These are phyloP conservation scores for Coemansia sp. DNA, from an alignment of 192 early-diverging fungal genomes.

Conservation along the genomic window DNA sequence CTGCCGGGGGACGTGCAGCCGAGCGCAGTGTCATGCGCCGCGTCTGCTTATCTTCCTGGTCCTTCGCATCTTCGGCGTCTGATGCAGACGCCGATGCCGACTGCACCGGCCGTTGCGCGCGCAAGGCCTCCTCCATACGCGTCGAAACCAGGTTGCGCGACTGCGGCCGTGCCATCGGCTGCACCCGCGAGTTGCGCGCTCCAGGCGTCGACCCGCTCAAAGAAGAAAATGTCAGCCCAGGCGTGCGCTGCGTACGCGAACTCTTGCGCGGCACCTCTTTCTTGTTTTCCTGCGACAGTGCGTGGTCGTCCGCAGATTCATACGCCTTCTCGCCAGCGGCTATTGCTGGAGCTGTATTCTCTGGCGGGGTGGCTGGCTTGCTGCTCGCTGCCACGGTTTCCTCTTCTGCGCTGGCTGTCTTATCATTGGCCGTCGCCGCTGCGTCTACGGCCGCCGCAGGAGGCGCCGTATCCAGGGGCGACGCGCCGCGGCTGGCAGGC, in stretches of 20 bases:
- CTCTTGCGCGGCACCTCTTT: neutral
- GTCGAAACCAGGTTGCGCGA: constrained; percentile 36
- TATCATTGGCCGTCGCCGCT: constrained; percentile 1
- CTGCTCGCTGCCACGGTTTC: constrained; percentile 4
- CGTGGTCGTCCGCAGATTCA: constrained; percentile 2
- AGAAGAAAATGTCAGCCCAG: constrained; percentile 47
- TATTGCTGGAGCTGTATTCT: neutral
- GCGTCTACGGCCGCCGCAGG: neutral
- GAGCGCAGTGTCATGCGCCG: constrained; percentile 50
- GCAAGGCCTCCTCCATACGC: constrained; percentile 52
- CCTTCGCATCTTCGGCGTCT: neutral
- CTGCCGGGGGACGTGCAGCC: constrained; percentile 7
- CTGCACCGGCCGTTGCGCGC: constrained; percentile 21
- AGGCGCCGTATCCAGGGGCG: constrained; percentile 8
- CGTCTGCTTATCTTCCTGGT: constrained; percentile 4
- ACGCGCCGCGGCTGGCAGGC: constrained; percentile 22
- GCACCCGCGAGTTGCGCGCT: constrained; percentile 5
- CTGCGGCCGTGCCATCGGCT: constrained; percentile 33
- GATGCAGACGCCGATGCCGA: neutral
- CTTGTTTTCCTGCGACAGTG: neutral
- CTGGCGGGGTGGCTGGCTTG: constrained; percentile 1
- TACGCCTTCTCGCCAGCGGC: neutral
- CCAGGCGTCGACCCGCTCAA: constrained; percentile 14
- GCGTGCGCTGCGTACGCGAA: constrained; percentile 21
- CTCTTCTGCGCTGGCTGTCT: neutral